phyloP scores from a whole-genome alignment of 2,329 filamentous ascomycete species.

The Boeremia lycopersici region DNA sequence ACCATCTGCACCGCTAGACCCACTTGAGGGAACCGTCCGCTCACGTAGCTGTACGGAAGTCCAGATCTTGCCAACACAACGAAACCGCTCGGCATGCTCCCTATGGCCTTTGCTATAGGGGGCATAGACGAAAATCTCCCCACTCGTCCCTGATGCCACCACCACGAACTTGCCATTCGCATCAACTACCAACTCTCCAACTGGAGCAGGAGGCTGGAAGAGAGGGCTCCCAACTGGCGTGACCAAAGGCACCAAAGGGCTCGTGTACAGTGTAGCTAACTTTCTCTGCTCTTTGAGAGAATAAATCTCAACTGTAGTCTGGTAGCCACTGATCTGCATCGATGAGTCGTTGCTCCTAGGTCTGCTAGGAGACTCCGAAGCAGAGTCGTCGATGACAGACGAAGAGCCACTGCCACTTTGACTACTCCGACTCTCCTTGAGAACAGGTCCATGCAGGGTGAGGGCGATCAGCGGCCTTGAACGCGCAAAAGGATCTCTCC shows the following conservation, averaged over 20 bases:
- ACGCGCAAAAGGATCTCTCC: conserved; percentile 58
- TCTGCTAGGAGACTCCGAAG: conserved; percentile 45
- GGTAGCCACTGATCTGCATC: conserved; percentile 66
- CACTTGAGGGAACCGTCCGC: conserved; percentile 39
- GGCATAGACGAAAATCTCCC: conserved; percentile 80
- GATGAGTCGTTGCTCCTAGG: conserved; percentile 37
- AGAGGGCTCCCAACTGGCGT: conserved; percentile 63
- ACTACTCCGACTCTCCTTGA: conserved; percentile 54
- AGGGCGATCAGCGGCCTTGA: conserved; percentile 78
- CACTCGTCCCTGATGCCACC: conserved; percentile 79
- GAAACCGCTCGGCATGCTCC: conserved; percentile 51
- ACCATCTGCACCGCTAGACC: conserved; percentile 45
- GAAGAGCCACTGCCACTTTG: conserved; percentile 43
- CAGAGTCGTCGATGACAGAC: conserved; percentile 46
- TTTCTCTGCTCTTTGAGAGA: conserved; percentile 77
- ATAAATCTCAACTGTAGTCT: conserved; percentile 88
- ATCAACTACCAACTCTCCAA: conserved; percentile 74
- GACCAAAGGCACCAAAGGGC: conserved; percentile 66
- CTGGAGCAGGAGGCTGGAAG: conserved; percentile 71
- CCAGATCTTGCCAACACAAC: conserved; percentile 89
- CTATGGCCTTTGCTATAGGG: conserved; percentile 37
- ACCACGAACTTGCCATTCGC: conserved; percentile 74
- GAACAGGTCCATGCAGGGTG: conserved; percentile 76
- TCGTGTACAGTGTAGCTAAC: conserved; percentile 75
- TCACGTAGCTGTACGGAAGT: conserved; percentile 72